A percentile compares a stretch with the other conserved stretches of the same genome.
These are phyloP conservation scores for Ophiostoma sp. DNA, from an alignment of 2,329 filamentous ascomycete genomes.

Conservation along the genomic window DNA sequence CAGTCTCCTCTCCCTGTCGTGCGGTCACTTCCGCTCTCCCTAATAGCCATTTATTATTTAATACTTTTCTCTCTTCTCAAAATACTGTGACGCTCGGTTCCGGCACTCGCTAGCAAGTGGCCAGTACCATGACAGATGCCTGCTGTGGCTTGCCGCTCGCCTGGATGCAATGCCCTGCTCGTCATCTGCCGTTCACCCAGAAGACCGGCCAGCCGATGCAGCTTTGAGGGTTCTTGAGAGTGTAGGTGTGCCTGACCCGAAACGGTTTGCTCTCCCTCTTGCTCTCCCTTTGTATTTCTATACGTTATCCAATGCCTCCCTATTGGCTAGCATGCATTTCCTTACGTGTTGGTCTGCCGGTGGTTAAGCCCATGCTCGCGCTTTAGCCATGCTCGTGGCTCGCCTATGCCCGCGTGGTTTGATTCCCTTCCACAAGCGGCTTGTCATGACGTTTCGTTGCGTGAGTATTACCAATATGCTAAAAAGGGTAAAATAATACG, in stretches of 20 bases:
- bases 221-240: not conserved
- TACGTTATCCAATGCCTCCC: not conserved
- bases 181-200: not conserved
- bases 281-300: not conserved
- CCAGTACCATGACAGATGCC: not conserved
- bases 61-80: not conserved
- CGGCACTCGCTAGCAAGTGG: not conserved
- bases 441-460: not conserved
- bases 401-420: not conserved
- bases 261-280: not conserved
- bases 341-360: not conserved
- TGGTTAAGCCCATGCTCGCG: too few relatives aligned
- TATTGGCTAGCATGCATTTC: not conserved
- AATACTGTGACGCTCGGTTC: not conserved
- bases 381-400: not conserved
- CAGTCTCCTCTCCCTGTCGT: not conserved
- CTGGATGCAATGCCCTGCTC: not conserved
- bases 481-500: not conserved
- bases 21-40: not conserved
- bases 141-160: not conserved
- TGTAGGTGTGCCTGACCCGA: not conserved
- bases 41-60: not conserved
- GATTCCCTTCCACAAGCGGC: conserved; percentile 5
- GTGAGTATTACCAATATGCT: not conserved
- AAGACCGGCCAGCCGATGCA: not conserved